Evolutionary conservation across 768 basidiomycete species (phyloP).

Genomic region (Strobilomyces confusus): DNA sequence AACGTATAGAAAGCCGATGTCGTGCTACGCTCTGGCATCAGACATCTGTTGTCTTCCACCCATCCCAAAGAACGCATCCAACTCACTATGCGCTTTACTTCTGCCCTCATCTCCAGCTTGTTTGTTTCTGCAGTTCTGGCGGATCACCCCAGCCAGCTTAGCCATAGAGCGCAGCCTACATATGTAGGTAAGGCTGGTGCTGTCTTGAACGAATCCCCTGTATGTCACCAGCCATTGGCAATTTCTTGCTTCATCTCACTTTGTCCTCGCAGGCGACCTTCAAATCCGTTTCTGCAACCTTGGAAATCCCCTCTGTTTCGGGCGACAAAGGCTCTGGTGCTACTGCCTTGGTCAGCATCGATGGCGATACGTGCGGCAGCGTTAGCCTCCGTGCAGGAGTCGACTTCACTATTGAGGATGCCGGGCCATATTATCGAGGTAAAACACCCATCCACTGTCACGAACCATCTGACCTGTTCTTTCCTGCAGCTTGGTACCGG

Average conservation of each 20-base stretch:
- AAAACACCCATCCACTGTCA: background rate
- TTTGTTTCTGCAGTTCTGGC: background rate
- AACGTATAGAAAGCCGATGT: too few relatives aligned
- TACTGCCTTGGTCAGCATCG: conserved; percentile 3
- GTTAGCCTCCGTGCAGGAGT: background rate
- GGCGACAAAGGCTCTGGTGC: background rate
- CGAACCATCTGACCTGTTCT: background rate
- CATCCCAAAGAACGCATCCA: too few relatives aligned
- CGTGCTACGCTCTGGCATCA: too few relatives aligned
- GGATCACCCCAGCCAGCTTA: too few relatives aligned
- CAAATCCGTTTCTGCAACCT: background rate
- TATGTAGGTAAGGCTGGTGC: too few relatives aligned
- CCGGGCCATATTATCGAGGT: background rate
- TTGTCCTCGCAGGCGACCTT: conserved; percentile 4
- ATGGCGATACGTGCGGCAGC: background rate
- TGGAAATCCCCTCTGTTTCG: background rate
- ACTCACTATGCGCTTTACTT: background rate
- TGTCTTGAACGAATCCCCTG: too few relatives aligned
- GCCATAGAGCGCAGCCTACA: too few relatives aligned
- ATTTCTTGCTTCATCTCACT: too few relatives aligned
- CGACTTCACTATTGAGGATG: background rate
- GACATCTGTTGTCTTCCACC: too few relatives aligned
- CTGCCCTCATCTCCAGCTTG: background rate
- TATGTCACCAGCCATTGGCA: too few relatives aligned
- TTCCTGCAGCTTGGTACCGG: conserved; percentile 8